phyloP scores from a whole-genome alignment of 257 asterid species.

The Ophiorrhiza pumila region DNA sequence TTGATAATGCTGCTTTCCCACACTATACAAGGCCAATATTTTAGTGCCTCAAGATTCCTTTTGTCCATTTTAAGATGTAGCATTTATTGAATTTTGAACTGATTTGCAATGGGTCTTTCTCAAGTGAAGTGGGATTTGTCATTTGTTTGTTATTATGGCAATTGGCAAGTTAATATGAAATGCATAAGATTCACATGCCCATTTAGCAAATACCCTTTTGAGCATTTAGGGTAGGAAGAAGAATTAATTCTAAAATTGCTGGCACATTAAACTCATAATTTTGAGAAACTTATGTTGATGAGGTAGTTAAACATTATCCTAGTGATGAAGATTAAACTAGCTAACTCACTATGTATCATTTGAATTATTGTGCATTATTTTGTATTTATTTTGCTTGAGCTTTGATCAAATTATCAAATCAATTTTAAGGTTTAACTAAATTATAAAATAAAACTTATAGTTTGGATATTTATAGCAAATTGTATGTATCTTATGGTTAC shows the following conservation, averaged over 20 bases:
- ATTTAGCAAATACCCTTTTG: background rate
- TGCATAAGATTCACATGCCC: slow-evolving; percentile 3
- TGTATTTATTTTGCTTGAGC: too few species aligned
- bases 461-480: too few species aligned
- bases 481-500: too few species aligned
- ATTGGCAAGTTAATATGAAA: too few species aligned
- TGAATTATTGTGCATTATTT: background rate
- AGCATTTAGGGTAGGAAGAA: too few species aligned
- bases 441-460: too few species aligned
- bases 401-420: too few species aligned
- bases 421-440: too few species aligned
- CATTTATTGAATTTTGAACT: background rate
- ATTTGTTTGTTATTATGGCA: background rate
- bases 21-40: too few species aligned
- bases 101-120: background rate
- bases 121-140: background rate
- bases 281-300: background rate
- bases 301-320: background rate
- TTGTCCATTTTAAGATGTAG: background rate
- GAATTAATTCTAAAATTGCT: too few species aligned
- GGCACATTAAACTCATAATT: background rate
- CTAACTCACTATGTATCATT: background rate
- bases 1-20: too few species aligned
- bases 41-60: background rate
- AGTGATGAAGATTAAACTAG: too few species aligned